Evolutionary conservation across 768 basidiomycete species (phyloP).

Genomic region (Trametopsis cervina): DNA sequence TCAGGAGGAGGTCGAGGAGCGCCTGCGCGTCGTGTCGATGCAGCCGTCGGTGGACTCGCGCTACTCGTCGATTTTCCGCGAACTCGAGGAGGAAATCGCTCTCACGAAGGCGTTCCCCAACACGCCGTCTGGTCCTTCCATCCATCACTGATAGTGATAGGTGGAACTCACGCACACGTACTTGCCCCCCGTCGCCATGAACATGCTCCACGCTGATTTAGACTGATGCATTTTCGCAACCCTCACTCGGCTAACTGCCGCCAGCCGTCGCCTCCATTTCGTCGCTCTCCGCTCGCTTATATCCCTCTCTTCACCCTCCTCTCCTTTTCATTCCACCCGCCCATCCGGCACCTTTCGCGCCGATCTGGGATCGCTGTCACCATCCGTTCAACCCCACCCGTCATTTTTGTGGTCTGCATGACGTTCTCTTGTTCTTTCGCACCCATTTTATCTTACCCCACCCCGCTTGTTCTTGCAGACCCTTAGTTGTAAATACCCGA

Average conservation of each 20-base stretch:
- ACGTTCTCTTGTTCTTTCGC: not conserved
- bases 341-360: constrained; percentile 4
- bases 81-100: constrained; percentile 22
- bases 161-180: not conserved
- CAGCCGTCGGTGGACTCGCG: constrained; percentile 41
- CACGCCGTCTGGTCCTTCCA: constrained; percentile 8
- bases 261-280: no score
- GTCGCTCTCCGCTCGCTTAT: no score
- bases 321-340: constrained; percentile 8
- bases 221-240: no score
- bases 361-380: constrained; percentile 11
- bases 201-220: not conserved
- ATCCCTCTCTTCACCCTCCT: not conserved
- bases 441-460: not conserved
- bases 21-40: constrained; percentile 52
- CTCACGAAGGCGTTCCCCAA: constrained; percentile 25
- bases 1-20: constrained; percentile 38
- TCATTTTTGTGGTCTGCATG: not conserved
- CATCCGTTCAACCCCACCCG: not conserved
- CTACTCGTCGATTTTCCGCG: constrained; percentile 17
- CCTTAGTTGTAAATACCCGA: constrained; percentile 12
- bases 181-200: not conserved
- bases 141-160: not conserved
- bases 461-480: not conserved
- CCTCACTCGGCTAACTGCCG: no score